Evolutionary conservation across 2,329 filamentous ascomycete species (phyloP), one percentile per base, ranked within the genome.

Genomic region (Paracorniculantispora psalliotae): DNA sequence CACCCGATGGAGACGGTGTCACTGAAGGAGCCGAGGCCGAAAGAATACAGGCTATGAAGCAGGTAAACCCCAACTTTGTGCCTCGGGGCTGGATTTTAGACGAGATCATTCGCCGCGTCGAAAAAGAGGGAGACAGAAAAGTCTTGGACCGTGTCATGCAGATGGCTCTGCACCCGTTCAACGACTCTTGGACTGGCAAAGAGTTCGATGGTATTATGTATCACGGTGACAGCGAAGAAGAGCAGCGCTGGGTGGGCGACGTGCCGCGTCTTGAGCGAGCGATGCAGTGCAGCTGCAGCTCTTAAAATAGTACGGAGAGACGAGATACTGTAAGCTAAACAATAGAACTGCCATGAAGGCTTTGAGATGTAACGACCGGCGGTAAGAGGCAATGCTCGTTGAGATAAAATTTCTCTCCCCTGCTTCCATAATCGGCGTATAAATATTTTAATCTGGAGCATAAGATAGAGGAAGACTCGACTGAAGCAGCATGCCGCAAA

Each of bases 281-380:
- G 35, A 86, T 96, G 83, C 93, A 97, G 77, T 97, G 94, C 72
- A 96, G 91, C 71, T 99, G 94, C 75, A 96, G 91, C 71, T 97
- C 93, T 25, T 96, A 78, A 21, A 39, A 25, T 41, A n/a, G 30
- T 21, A 43, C 49, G 43, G n/a, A 15, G 13, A 50, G 37, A 28
- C n/a, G n/a, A 2, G 10, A 50, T 9, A 26, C n/a, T 51, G 55
- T 25, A 50, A 51, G 47, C 47, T 50, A 57, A 10, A 37, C 25
- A 51, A 51, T 15, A 33, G 12, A 43, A 23, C 21, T 13, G 19
- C 33, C 46, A 17, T 33, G 1, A 33, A 33, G 44, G 35, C 46
- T 51, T 28, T 51, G 41, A 61, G 64, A 84, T 88, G 85, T 88
- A 77, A 86, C 85, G 80, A 84, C 84, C 84, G 85, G 82, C 85